These are phyloP conservation scores for Xylaria polymorpha DNA, from an alignment of 2,329 filamentous ascomycete species.

Conservation along the genomic window DNA sequence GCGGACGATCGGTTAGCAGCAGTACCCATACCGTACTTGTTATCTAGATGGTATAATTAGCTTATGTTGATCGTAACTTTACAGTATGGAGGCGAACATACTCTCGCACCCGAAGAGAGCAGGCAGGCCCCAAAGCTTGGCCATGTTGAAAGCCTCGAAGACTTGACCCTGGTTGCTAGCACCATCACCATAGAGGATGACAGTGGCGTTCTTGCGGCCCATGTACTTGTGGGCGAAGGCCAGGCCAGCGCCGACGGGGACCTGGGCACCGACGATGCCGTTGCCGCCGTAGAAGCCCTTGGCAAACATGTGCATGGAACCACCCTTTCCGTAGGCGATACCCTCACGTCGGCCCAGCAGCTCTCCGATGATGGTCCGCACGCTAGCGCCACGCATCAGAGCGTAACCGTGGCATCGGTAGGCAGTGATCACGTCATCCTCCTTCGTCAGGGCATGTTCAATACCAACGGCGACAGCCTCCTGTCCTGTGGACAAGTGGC, in stretches of 20 bases:
- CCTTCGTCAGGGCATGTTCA: slow-evolving; percentile 91
- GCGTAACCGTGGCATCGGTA: slow-evolving; percentile 99
- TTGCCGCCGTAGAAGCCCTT: slow-evolving; percentile 99
- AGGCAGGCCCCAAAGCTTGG: slow-evolving; percentile 97
- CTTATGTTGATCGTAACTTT: slow-evolving; percentile 13
- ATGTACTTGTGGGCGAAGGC: slow-evolving; percentile 98
- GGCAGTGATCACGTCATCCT: slow-evolving; percentile 95
- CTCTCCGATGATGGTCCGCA: slow-evolving; percentile 95
- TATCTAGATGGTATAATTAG: slow-evolving; percentile 71
- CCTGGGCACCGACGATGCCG: slow-evolving; percentile 98
- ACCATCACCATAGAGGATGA: slow-evolving; percentile 97
- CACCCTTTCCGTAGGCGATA: slow-evolving; percentile 98
- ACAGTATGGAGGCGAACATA: slow-evolving; percentile 62
- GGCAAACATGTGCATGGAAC: slow-evolving; percentile 99
- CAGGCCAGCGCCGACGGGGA: slow-evolving; percentile 94
- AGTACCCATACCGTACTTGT: slow-evolving; percentile 99
- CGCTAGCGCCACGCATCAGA: slow-evolving; percentile 90
- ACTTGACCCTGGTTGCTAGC: slow-evolving; percentile 99
- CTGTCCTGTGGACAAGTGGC: slow-evolving; percentile 96
- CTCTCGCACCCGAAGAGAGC: slow-evolving; percentile 98
- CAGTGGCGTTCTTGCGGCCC: slow-evolving; percentile 83
- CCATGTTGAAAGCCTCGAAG: slow-evolving; percentile 99
- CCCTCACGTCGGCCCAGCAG: slow-evolving; percentile 93
- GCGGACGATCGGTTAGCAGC: slow-evolving; percentile 93
- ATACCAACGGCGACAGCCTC: slow-evolving; percentile 98